Percentiles rank a stretch among this genome's conserved stretches.
phyloP scores from a whole-genome alignment of 306 rosid species.

The Hippophae tibetana region DNA sequence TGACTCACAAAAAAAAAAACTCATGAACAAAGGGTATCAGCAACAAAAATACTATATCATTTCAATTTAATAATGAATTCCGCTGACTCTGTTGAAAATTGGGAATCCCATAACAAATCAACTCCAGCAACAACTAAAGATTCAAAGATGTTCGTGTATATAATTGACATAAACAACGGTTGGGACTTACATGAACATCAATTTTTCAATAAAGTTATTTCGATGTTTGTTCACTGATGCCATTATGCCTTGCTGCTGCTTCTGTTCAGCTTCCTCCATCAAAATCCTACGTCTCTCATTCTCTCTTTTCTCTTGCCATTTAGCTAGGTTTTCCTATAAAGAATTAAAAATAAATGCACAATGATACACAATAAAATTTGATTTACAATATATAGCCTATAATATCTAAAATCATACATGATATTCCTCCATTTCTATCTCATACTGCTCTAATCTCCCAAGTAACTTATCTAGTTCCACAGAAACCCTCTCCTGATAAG shows the following conservation, averaged over 20 bases:
- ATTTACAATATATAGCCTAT: background rate
- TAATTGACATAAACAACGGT: background rate
- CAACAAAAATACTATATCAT: background rate
- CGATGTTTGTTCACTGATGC: slow-evolving; percentile 23
- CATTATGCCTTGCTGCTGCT: slow-evolving; percentile 54
- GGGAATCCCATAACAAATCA: no score
- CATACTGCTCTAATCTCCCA: slow-evolving; percentile 80
- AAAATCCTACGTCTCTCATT: slow-evolving; percentile 59
- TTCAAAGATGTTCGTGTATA: no score
- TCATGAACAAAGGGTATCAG: slow-evolving; percentile 7
- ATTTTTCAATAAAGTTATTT: slow-evolving; percentile 42
- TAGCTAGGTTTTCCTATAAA: slow-evolving; percentile 48
- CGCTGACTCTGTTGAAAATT: background rate
- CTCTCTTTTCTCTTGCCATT: slow-evolving; percentile 71
- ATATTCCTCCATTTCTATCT: slow-evolving; percentile 77
- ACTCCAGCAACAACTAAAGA: no score
- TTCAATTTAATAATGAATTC: background rate
- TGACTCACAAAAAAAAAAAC: slow-evolving; percentile 23
- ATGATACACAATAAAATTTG: background rate
- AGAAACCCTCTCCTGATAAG: slow-evolving; percentile 75
- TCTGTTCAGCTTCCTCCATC: slow-evolving; percentile 58
- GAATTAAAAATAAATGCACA: background rate
- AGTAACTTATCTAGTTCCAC: slow-evolving; percentile 58
- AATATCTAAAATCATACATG: slow-evolving; percentile 34
- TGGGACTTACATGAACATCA: slow-evolving; percentile 44